phyloP scores from a whole-genome alignment of 345 rosid genomes.

The Nephelium lappaceum region DNA sequence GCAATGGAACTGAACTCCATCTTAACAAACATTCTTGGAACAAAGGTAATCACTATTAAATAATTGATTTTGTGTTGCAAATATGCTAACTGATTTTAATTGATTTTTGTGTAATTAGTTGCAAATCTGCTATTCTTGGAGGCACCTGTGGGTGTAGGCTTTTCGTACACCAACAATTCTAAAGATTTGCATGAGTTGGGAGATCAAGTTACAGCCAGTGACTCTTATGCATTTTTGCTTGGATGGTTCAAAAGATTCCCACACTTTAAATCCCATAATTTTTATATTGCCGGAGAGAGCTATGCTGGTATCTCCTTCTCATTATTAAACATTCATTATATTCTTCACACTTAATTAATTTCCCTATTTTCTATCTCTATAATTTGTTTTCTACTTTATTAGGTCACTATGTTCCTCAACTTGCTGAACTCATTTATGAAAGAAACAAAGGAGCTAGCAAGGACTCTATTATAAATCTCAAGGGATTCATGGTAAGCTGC shows the following conservation, averaged over 20 bases:
- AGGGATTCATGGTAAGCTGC: constrained; percentile 66
- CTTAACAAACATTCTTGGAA: constrained; percentile 68
- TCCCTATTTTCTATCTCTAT: neutral
- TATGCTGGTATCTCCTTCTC: constrained; percentile 58
- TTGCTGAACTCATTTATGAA: constrained; percentile 63
- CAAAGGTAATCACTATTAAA: constrained; percentile 39
- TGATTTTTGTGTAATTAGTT: constrained; percentile 31
- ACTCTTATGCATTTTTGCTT: constrained; percentile 57
- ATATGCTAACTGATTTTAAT: neutral
- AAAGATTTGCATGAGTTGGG: constrained; percentile 52
- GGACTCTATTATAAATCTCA: constrained; percentile 57
- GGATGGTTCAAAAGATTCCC: constrained; percentile 81
- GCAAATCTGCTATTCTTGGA: constrained; percentile 81
- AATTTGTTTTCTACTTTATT: neutral
- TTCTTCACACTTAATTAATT: neutral
- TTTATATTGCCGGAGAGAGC: constrained; percentile 81
- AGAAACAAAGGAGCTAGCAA: constrained; percentile 44
- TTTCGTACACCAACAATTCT: constrained; percentile 70
- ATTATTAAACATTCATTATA: too few relatives aligned
- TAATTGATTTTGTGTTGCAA: neutral
- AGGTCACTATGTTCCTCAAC: constrained; percentile 93
- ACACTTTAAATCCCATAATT: constrained; percentile 53
- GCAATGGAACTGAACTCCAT: constrained; percentile 38
- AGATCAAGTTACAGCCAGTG: constrained; percentile 53
- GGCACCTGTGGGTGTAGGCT: constrained; percentile 86